Evolutionary conservation across 2,329 filamentous ascomycete genomes (phyloP).

Genomic region (Xylariaceae sp.): DNA sequence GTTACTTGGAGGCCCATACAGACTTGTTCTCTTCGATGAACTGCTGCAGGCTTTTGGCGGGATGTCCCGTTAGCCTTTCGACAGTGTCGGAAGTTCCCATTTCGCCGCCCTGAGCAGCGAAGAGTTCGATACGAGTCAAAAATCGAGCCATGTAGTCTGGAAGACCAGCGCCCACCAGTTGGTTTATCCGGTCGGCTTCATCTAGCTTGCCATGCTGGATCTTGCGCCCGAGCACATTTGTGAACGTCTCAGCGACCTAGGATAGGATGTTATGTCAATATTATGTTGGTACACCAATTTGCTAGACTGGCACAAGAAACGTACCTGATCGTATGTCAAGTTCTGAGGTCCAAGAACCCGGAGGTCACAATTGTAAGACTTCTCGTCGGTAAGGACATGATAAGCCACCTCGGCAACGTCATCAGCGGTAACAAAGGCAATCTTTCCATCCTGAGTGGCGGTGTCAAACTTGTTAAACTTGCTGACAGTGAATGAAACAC

Average conservation of each 20-base stretch:
- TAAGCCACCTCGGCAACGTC: slow-evolving; percentile 19
- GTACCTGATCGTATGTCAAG: slow-evolving; percentile 20
- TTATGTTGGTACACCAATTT: neutral
- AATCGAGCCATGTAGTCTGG: slow-evolving; percentile 18
- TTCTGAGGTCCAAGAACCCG: slow-evolving; percentile 17
- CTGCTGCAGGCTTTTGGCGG: slow-evolving; percentile 16
- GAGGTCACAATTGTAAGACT: slow-evolving; percentile 18
- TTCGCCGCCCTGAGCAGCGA: slow-evolving; percentile 16
- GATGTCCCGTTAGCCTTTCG: slow-evolving; percentile 18
- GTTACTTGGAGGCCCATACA: slow-evolving; percentile 8
- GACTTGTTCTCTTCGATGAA: slow-evolving; percentile 16
- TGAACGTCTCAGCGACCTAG: slow-evolving; percentile 21
- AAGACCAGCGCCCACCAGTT: slow-evolving; percentile 14
- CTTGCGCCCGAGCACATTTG: slow-evolving; percentile 19
- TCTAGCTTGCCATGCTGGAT: slow-evolving; percentile 22
- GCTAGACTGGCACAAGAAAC: neutral
- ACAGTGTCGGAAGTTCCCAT: slow-evolving; percentile 15
- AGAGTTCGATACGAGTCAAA: slow-evolving; percentile 15
- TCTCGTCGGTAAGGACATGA: slow-evolving; percentile 19
- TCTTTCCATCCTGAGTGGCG: slow-evolving; percentile 18
- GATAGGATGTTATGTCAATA: slow-evolving; percentile 3
- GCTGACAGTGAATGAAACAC: slow-evolving; percentile 15
- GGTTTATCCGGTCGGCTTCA: slow-evolving; percentile 13
- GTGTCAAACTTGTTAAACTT: slow-evolving; percentile 19
- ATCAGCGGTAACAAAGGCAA: slow-evolving; percentile 20